These are phyloP conservation scores for Daedalea quercina DNA, from an alignment of 768 basidiomycete species.

Conservation along the genomic window DNA sequence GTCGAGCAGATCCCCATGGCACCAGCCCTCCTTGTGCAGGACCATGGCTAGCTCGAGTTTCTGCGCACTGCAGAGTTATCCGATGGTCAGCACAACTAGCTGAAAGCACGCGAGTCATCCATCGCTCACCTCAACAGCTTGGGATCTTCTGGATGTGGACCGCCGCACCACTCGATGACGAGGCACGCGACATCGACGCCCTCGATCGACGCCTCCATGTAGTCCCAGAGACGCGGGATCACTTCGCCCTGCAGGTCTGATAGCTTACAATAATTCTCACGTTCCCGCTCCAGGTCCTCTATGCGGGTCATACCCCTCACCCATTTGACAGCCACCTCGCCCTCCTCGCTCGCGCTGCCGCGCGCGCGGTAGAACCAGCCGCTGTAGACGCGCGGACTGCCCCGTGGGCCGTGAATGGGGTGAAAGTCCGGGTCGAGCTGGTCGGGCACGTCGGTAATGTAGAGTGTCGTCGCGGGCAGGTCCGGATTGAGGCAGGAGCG, in stretches of 20 bases:
- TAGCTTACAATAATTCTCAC: conserved; percentile 1
- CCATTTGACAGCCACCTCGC: conserved; percentile 2
- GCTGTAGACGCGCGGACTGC: not conserved
- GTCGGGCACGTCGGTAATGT: not conserved
- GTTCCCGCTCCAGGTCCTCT: not conserved
- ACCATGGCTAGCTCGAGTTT: not conserved
- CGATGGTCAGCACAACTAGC: not conserved
- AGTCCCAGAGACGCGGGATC: not conserved
- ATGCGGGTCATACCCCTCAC: not conserved
- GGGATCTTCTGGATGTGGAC: not conserved
- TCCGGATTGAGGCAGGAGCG: not conserved
- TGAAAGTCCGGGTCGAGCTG: not conserved
- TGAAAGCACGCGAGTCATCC: not conserved
- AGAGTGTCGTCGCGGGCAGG: not conserved
- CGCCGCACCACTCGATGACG: conserved; percentile 1
- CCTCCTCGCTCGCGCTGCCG: not conserved
- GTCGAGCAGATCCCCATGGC: not conserved
- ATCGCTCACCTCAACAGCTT: not conserved
- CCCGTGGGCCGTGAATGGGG: not conserved
- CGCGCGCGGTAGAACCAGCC: not conserved
- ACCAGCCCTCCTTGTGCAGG: conserved; percentile 1
- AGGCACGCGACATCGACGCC: conserved; percentile 1
- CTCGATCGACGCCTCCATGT: not conserved
- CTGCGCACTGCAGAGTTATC: not conserved
- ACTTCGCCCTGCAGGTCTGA: not conserved